phyloP scores from a whole-genome alignment of 208 protist genomes.

The Leishmania gerbilli region DNA sequence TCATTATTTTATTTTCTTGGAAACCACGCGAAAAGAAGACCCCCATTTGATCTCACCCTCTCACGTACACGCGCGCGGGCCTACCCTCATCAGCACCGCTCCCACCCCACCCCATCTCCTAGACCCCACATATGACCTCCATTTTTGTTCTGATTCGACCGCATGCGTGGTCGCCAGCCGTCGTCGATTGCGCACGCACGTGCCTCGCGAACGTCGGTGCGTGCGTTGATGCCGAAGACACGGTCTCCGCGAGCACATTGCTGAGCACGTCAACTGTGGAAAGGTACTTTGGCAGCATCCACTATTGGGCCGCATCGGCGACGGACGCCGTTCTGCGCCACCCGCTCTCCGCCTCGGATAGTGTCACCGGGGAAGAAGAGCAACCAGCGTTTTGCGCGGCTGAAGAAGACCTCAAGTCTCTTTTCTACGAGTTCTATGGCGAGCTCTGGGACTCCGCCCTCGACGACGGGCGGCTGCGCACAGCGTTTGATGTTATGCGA shows the following conservation, averaged over 20 bases:
- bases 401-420: conserved; percentile 39
- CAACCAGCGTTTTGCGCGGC: conserved; percentile 7
- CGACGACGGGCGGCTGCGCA: conserved; percentile 58
- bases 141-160: conserved; percentile 17
- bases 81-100: neutral
- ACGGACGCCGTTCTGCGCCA: conserved; percentile 31
- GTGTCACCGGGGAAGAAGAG: neutral
- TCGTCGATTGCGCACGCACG: neutral
- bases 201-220: conserved; percentile 27
- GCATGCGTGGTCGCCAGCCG: conserved; percentile 7
- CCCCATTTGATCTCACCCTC: neutral
- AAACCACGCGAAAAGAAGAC: neutral
- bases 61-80: neutral
- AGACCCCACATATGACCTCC: conserved; percentile 2
- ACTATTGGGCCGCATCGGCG: conserved; percentile 40
- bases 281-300: conserved; percentile 60
- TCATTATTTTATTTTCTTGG: neutral
- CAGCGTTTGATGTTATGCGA: conserved; percentile 49
- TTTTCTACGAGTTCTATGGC: conserved; percentile 56
- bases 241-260: conserved; percentile 41
- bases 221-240: conserved; percentile 47
- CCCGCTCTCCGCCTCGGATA: neutral
- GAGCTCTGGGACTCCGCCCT: conserved; percentile 75
- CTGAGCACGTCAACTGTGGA: conserved; percentile 48
- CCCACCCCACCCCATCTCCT: neutral